Evolutionary conservation across 345 rosid species (phyloP).

Genomic region (Camelina laxa): DNA sequence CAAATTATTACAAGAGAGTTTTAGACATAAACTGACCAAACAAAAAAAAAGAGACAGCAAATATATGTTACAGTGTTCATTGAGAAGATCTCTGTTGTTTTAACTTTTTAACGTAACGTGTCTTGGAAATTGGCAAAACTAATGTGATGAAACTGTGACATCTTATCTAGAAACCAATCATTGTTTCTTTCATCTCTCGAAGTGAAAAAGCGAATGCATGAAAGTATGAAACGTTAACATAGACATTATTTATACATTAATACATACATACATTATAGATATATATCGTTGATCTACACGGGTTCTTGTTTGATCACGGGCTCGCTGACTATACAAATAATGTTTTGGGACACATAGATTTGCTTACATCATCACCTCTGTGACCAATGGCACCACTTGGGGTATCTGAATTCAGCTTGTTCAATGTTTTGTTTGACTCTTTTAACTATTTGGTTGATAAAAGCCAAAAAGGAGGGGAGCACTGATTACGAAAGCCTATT

Average conservation of each 20-base stretch:
- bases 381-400: constrained; percentile 20
- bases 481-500: constrained; percentile 35
- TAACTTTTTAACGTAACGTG: constrained; percentile 22
- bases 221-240: constrained; percentile 8
- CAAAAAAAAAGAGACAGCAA: background rate
- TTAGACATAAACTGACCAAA: constrained; percentile 14
- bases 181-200: constrained; percentile 20
- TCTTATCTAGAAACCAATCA: constrained; percentile 33
- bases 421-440: constrained; percentile 34
- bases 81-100: constrained; percentile 34
- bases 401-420: constrained; percentile 28
- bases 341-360: constrained; percentile 34
- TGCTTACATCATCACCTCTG: constrained; percentile 34
- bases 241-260: background rate
- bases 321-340: constrained; percentile 21
- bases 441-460: constrained; percentile 4
- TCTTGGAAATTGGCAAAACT: constrained; percentile 20
- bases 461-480: constrained; percentile 14
- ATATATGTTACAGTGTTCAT: constrained; percentile 14
- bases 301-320: constrained; percentile 35
- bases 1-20: constrained; percentile 21
- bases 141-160: constrained; percentile 36
- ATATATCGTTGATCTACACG: constrained; percentile 3
- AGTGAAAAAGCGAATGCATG: constrained; percentile 23
- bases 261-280: background rate